phyloP scores from a whole-genome alignment of 345 rosid species.

The Cardamine occulta region DNA sequence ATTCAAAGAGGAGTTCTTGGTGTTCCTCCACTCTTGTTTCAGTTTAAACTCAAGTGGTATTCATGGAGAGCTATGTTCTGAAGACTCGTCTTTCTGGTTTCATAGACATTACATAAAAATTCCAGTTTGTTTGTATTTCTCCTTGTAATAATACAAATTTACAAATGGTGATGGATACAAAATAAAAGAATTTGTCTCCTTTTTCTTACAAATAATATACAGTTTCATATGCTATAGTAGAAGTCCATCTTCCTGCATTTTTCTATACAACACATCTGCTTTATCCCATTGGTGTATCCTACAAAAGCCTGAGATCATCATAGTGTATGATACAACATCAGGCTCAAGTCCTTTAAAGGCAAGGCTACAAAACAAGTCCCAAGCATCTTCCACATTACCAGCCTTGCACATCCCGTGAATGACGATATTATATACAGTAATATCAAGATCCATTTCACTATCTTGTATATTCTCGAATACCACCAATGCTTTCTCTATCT shows the following conservation, averaged over 20 bases:
- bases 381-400: constrained; percentile 43
- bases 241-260: constrained; percentile 43
- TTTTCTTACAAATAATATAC: neutral
- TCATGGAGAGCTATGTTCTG: constrained; percentile 74
- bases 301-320: constrained; percentile 44
- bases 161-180: constrained; percentile 29
- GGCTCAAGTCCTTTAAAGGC: constrained; percentile 25
- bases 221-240: constrained; percentile 2
- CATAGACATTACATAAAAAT: constrained; percentile 13
- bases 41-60: constrained; percentile 77
- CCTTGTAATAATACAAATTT: constrained; percentile 36
- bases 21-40: constrained; percentile 75
- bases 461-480: constrained; percentile 38
- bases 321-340: constrained; percentile 39
- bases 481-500: constrained; percentile 39
- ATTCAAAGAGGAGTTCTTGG: constrained; percentile 77
- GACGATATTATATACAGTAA: constrained; percentile 31
- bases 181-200: constrained; percentile 3
- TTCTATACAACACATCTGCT: constrained; percentile 41
- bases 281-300: constrained; percentile 37
- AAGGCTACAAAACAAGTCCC: constrained; percentile 39
- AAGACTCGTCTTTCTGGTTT: constrained; percentile 10
- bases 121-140: constrained; percentile 9
- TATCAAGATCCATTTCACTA: constrained; percentile 28
- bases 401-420: constrained; percentile 49